Base-by-base conservation (phyloP, 1,139 yeast species). In the Suhomyces anneliseae region DNA sequence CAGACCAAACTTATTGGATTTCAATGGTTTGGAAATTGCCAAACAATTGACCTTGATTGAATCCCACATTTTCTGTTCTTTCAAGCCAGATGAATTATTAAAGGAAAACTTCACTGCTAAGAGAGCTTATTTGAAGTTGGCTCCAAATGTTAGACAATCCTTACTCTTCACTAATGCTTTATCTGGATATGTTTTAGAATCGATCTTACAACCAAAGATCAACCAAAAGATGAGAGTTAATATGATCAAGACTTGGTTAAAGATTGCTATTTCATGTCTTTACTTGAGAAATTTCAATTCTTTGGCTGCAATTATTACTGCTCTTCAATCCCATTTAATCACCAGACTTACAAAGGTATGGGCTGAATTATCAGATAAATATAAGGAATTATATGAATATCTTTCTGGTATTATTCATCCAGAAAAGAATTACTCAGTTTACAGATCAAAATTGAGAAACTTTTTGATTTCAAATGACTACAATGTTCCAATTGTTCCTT, bases 241-340 rank as follows among this genome's bases (percentile, higher is more conserved):
- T 54, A 72, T 81, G 42, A 68, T 90, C 36, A 86, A 86, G 62
- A 81, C 83, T 19, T 92, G 98, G 97, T 72, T 92, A 53, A 88
- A 87, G 59, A 78, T 90, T 39, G 93, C 95, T 0, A 79, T 87
- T 48, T 86, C 92, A n/a, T 84, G 95, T 58, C 74, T 85, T 45
- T 87, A 87, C 57, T 72, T 90, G 59, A 75, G 95, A 50, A 90
- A 90, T 62, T 89, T 85, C 70, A 92, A 92, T 64, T 84, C 96
- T 0, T 71, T 90, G 48, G 93, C 96, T n/a, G 88, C 96, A 0
- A 87, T 92, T 44, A 81, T 90, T 63, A 86, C 95, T 0, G 81
- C 96, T 0, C 74, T 92, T 54, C 97, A 90, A 65, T 85, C 90
- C 39, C 93, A 89, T 58, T 78, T 88, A 42, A 76, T 92, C 44